A percentile compares a stretch with the other conserved stretches of the same genome.
phyloP scores from a whole-genome alignment of 2,329 filamentous ascomycete species.

The Uncinocarpus reesii region DNA sequence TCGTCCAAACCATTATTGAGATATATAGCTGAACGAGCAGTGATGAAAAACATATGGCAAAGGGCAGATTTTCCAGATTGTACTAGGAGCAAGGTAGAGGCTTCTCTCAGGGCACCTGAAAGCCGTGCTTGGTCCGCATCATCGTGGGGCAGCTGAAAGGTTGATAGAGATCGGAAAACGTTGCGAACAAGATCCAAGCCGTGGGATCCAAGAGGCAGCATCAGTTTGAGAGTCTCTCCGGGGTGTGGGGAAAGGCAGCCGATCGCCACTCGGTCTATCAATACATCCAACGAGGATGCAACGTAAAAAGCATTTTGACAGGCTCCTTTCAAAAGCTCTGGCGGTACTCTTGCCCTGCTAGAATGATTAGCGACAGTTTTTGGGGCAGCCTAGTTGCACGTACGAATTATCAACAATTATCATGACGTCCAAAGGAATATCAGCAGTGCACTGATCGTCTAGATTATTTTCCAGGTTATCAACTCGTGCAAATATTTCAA shows the following conservation, averaged over 20 bases:
- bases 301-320: slow-evolving; percentile 20
- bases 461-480: slow-evolving; percentile 12
- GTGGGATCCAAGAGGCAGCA: slow-evolving; percentile 23
- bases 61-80: slow-evolving; percentile 21
- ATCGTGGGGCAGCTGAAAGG: slow-evolving; percentile 14
- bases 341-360: slow-evolving; percentile 15
- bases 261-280: slow-evolving; percentile 23
- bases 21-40: slow-evolving; percentile 18
- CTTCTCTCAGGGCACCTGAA: slow-evolving; percentile 20
- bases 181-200: slow-evolving; percentile 17
- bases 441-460: slow-evolving; percentile 14
- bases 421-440: slow-evolving; percentile 28
- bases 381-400: no score
- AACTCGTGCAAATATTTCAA: slow-evolving; percentile 26
- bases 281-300: slow-evolving; percentile 19
- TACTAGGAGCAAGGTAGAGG: slow-evolving; percentile 21
- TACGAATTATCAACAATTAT: slow-evolving; percentile 30
- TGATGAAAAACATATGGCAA: slow-evolving; percentile 29
- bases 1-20: slow-evolving; percentile 19
- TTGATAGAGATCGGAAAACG: slow-evolving; percentile 19
- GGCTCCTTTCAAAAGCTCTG: slow-evolving; percentile 19
- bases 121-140: slow-evolving; percentile 12
- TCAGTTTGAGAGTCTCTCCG: slow-evolving; percentile 19
- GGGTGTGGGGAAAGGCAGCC: slow-evolving; percentile 20
- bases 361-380: no score